Percentiles rank a stretch among this genome's conserved stretches.
Evolutionary conservation across 495 filamentous ascomycete genomes (phyloP).

Genomic region (Bryoglossum gracile): DNA sequence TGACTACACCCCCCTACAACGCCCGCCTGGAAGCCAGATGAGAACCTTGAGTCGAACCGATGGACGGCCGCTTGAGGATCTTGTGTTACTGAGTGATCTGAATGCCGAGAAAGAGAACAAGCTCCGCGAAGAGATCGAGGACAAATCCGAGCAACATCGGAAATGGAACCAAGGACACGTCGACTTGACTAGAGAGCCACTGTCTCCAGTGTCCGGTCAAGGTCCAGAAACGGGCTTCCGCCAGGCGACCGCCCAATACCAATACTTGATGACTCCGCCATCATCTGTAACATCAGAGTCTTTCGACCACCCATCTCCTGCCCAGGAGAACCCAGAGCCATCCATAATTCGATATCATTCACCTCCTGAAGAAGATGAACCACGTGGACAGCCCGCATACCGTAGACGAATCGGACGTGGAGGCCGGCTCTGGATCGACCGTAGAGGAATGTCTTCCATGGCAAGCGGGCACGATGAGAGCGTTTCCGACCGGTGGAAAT

Average conservation of each 20-base stretch:
- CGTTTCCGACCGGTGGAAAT: slow-evolving; percentile 71
- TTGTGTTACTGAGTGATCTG: slow-evolving; percentile 66
- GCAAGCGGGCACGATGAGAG: slow-evolving; percentile 36
- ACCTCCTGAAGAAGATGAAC: slow-evolving; percentile 24
- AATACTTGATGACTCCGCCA: slow-evolving; percentile 81
- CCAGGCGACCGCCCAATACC: slow-evolving; percentile 73
- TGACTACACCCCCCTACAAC: slow-evolving; percentile 48
- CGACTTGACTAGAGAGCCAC: slow-evolving; percentile 73
- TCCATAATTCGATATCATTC: slow-evolving; percentile 21
- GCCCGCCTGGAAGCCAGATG: slow-evolving; percentile 49
- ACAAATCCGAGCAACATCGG: slow-evolving; percentile 72
- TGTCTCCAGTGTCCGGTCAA: slow-evolving; percentile 58
- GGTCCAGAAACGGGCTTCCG: slow-evolving; percentile 58
- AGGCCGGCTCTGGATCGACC: slow-evolving; percentile 76
- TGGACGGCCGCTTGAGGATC: slow-evolving; percentile 65
- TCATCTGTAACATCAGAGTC: slow-evolving; percentile 66
- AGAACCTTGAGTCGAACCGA: slow-evolving; percentile 65
- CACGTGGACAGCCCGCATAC: slow-evolving; percentile 45
- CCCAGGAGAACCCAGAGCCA: slow-evolving; percentile 19
- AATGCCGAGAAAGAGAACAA: slow-evolving; percentile 76
- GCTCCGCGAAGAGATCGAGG: slow-evolving; percentile 68
- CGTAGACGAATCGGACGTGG: slow-evolving; percentile 66
- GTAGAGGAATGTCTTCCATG: slow-evolving; percentile 48
- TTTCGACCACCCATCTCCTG: slow-evolving; percentile 23
- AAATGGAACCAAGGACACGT: slow-evolving; percentile 81